Base-by-base conservation (phyloP, 305 asterid species). In the Fraxinus albicans region DNA sequence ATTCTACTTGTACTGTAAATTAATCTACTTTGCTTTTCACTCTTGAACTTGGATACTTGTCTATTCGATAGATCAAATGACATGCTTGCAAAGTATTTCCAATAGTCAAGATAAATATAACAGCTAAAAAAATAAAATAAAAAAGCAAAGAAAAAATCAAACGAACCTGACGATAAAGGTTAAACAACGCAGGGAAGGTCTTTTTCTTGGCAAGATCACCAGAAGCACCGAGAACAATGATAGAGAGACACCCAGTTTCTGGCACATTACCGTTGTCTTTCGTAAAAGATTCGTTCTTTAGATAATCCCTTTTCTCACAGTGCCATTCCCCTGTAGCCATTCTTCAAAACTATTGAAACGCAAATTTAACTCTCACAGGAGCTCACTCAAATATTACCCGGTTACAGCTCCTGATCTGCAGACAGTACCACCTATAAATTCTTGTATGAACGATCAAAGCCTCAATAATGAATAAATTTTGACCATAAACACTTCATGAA, bases 191-290 rank as follows among this genome's bases (percentile, higher is more conserved):
- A 63, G 99, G 99, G 85, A 96, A 96, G 35, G 99, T 96, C 90
- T 96, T 96, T 88, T 94, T 96, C 87, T 96, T 96, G 80, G 99
- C 99, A 88, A 96, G 98, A 93, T 96, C 99, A 80, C 99, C 99
- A 7, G 99, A 96, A 81, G 99, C 99, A 77, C 99, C 99, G 33
- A 96, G 98, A 85, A 94, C 98, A 76, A 92, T 84, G 77, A 96
- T 88, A 27, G 99, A 93, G 50, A 96, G 97, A 83, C 92, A 89
- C 15, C 97, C 98, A 77, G 91, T 87, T 84, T 96, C 98, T 17
- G 90, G 86, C 33, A 84, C 89, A 88, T 79, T 90, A 80, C 86
- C 92, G 29, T 84, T 82, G 1, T 85, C 92, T 84, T 86, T 84
- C 4, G 88, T 47, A 80, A 91, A 86, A 44, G 99, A 89, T 2